Evolutionary conservation across 441 rosid species (phyloP).

Genomic region (Brassica hybrid): DNA sequence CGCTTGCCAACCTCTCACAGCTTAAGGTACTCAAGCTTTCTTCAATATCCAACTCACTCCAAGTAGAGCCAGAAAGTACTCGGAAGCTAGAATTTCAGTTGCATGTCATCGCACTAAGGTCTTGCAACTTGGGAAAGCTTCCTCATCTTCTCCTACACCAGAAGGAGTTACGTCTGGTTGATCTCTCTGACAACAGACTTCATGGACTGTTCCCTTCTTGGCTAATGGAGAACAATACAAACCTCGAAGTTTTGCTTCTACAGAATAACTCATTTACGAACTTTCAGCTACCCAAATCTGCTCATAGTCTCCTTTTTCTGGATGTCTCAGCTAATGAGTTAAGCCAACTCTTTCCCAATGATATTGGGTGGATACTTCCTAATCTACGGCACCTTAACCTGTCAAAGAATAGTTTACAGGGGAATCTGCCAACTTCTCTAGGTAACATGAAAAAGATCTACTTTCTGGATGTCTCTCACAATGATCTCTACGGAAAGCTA

Average conservation of each 20-base stretch:
- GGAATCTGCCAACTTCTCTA: neutral
- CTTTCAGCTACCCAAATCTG: conserved; percentile 8
- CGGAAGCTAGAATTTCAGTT: neutral
- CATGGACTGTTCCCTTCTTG: neutral
- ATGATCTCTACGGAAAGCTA: neutral
- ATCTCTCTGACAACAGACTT: conserved; percentile 4
- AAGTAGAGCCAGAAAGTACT: neutral
- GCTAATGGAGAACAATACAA: neutral
- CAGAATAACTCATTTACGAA: neutral
- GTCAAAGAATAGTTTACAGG: neutral
- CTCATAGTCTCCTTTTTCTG: neutral
- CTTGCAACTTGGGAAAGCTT: neutral
- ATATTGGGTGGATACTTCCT: conserved; percentile 8
- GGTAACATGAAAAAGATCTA: neutral
- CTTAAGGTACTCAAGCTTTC: neutral
- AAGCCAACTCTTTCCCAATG: neutral
- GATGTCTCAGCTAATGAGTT: neutral
- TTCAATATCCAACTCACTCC: conserved; percentile 5
- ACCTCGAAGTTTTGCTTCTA: neutral
- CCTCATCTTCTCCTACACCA: conserved; percentile 2
- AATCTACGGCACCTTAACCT: conserved; percentile 3
- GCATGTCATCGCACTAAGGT: neutral
- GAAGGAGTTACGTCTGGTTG: neutral
- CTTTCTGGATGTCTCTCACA: neutral
- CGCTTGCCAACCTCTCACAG: neutral